Percentiles rank a stretch among this genome's conserved stretches.
Conservation (phyloP, 345 rosid species). For the Rhodomyrtus tomentosa region DNA sequence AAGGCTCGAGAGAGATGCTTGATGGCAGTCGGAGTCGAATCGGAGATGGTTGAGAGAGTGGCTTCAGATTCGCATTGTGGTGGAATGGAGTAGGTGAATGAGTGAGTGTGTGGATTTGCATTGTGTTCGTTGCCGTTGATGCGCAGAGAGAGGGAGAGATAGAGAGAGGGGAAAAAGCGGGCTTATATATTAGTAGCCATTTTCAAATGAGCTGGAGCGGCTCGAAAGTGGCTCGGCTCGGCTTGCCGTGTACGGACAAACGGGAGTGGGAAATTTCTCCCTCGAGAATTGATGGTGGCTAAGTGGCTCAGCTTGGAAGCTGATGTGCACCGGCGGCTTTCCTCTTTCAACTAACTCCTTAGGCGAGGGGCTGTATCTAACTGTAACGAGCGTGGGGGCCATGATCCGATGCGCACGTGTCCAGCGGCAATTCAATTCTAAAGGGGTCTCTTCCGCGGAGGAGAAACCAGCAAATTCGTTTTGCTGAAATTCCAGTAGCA, state of each 20-base stretch:
- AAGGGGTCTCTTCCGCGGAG: neutral
- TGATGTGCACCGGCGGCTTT: neutral
- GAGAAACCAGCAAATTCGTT: neutral
- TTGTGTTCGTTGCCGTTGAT: neutral
- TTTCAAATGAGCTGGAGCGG: neutral
- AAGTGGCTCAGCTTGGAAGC: neutral
- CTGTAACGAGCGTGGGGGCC: neutral
- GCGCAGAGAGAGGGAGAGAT: neutral
- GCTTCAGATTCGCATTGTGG: neutral
- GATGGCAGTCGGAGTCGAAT: neutral
- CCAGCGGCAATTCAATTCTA: slow-evolving; percentile 4
- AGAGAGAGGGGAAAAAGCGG: neutral
- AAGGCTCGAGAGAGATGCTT: neutral
- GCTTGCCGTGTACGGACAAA: no score
- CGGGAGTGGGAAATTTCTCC: neutral
- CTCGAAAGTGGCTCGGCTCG: neutral
- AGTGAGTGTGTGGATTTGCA: neutral
- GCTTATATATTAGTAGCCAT: neutral
- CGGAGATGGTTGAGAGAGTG: neutral
- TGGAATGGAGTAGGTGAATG: neutral
- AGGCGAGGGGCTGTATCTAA: neutral
- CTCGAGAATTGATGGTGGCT: neutral
- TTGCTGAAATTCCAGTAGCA: no score
- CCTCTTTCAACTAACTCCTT: neutral
- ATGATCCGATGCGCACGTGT: neutral